These are phyloP conservation scores for Ophiorrhiza pumila DNA, from an alignment of 257 asterid genomes.

Conservation along the genomic window DNA sequence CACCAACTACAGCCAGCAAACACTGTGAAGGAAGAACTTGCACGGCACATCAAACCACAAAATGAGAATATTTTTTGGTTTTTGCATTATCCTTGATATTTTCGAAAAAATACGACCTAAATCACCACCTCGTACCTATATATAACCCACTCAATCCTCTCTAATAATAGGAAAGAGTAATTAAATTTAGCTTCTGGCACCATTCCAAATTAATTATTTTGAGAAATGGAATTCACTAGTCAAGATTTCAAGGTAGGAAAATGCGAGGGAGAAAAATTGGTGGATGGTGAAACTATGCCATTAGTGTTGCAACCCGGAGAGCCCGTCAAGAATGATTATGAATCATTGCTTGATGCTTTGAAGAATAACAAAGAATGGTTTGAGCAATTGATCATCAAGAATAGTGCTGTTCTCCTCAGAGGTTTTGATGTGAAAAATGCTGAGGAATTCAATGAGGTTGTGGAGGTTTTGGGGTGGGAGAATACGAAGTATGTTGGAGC, in stretches of 20 bases:
- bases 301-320: slow-evolving; percentile 48
- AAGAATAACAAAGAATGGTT: slow-evolving; percentile 69
- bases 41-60: slow-evolving; percentile 2
- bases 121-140: not conserved
- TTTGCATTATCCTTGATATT: not conserved
- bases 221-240: slow-evolving; percentile 55
- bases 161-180: not conserved
- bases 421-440: slow-evolving; percentile 64
- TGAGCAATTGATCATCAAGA: slow-evolving; percentile 61
- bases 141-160: slow-evolving; percentile 9
- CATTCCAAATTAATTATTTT: too few relatives aligned
- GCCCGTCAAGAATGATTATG: slow-evolving; percentile 25
- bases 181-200: too few relatives aligned
- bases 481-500: slow-evolving; percentile 84
- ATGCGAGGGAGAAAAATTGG: slow-evolving; percentile 74
- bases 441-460: slow-evolving; percentile 61
- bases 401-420: slow-evolving; percentile 67
- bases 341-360: slow-evolving; percentile 38
- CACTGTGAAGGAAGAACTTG: not conserved
- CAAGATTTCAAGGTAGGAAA: slow-evolving; percentile 76
- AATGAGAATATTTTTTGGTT: not conserved
- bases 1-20: too few relatives aligned
- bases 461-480: slow-evolving; percentile 73
- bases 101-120: not conserved
- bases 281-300: slow-evolving; percentile 74